Percentiles rank a stretch among this genome's conserved stretches.
phyloP scores from a whole-genome alignment of 164 flowering plant species.

The Cinnamomum micranthum region DNA sequence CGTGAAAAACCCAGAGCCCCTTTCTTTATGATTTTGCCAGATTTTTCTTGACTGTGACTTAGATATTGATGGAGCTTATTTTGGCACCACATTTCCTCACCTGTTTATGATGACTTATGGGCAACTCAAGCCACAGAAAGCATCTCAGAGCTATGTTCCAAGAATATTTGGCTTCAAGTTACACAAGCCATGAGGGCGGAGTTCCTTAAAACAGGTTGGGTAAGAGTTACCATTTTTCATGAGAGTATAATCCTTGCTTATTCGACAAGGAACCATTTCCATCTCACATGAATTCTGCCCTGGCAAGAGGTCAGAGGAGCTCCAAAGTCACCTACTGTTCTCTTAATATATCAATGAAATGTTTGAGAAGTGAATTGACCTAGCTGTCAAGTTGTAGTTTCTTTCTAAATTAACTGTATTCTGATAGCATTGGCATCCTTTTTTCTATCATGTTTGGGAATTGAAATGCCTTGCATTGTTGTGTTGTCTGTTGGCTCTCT shows the following conservation, averaged over 20 bases:
- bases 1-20: neutral
- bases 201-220: slow-evolving; percentile 7
- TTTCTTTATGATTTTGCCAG: neutral
- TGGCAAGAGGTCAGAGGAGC: slow-evolving; percentile 6
- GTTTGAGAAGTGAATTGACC: slow-evolving; percentile 12
- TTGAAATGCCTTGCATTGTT: slow-evolving; percentile 4
- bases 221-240: slow-evolving; percentile 4
- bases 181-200: slow-evolving; percentile 49
- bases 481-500: neutral
- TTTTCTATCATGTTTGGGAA: neutral
- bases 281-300: neutral
- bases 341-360: slow-evolving; percentile 11
- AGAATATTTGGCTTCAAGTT: slow-evolving; percentile 80
- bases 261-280: slow-evolving; percentile 11
- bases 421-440: slow-evolving; percentile 14
- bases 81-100: slow-evolving; percentile 85
- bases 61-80: slow-evolving; percentile 90
- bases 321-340: slow-evolving; percentile 1
- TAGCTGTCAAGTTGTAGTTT: slow-evolving; percentile 17
- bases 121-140: slow-evolving; percentile 70
- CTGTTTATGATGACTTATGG: slow-evolving; percentile 76
- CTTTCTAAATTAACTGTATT: slow-evolving; percentile 15
- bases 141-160: slow-evolving; percentile 61
- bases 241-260: slow-evolving; percentile 8
- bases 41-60: slow-evolving; percentile 6